Evolutionary conservation across 108 stramenopile species (phyloP), one percentile per base, ranked within the genome.

Genomic region (Cyclotella baltica): DNA sequence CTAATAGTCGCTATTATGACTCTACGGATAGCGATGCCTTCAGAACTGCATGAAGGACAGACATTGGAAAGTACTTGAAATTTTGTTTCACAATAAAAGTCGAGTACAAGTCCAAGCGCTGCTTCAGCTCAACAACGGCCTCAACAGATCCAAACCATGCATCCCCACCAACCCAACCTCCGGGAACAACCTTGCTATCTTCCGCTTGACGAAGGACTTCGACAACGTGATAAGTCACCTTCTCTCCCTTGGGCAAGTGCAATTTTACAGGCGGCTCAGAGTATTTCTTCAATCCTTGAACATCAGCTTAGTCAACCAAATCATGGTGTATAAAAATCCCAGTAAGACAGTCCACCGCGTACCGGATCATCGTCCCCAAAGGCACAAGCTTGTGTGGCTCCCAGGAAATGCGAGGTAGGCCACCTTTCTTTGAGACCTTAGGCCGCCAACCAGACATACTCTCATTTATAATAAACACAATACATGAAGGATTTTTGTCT

Each of bases 381-480:
- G 43, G 8, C 2, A 65, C 48, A 36, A 63, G 50, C 63, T 74
- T 74, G 50, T 63, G 11, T 38, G 73, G 48, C 47, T 74, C 63
- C 20, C 51, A 37, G 15, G 46, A 28, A 27, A 74, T 74, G 63
- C 65, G 36, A 2, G 62, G 73, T 2, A 74, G 64, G 11, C 73
- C 62, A 9, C 73, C 73, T 20, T 19, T 51, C 63, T 64, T 64
- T 1, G 48, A 28, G 15, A 52, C 67, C 66, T 76, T 67, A 4
- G 75, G 75, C 4, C 53, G 18, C 52, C 75, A 76, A 4, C 47
- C 75, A 48, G 29, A 51, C 75, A 76, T 76, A 1, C 66, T 36
- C 38, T 76, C 75, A 61, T 76, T 55, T 1, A 27, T 28, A 74
- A 6, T 13, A 43, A 23, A 55, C 25, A 27, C 1, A 27, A 3